Evolutionary conservation across 1,284 basidiomycete species (phyloP).

Genomic region (Cerrena zonata): DNA sequence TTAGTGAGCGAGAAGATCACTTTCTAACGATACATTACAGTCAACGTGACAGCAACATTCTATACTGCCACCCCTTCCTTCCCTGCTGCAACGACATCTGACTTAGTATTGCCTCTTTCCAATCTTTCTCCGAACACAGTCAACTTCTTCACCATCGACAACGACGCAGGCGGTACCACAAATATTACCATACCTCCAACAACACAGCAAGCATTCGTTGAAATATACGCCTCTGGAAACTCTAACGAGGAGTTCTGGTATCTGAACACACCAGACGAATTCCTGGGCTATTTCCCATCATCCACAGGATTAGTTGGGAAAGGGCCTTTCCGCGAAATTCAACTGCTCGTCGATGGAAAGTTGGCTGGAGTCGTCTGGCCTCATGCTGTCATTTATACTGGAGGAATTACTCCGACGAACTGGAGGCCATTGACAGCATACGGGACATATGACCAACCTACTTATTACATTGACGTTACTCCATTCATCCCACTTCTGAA

Average conservation of each 20-base stretch:
- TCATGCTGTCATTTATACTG: slow-evolving; percentile 72
- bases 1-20: too few species aligned
- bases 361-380: slow-evolving; percentile 73
- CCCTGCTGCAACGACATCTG: slow-evolving; percentile 49
- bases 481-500: slow-evolving; percentile 66
- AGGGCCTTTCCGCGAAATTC: slow-evolving; percentile 72
- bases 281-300: slow-evolving; percentile 45
- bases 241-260: slow-evolving; percentile 74
- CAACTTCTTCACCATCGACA: slow-evolving; percentile 33
- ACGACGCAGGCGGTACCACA: slow-evolving; percentile 26
- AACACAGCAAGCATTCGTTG: slow-evolving; percentile 57
- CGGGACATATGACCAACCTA: slow-evolving; percentile 69
- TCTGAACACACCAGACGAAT: slow-evolving; percentile 57
- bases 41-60: slow-evolving; percentile 46
- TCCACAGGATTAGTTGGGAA: slow-evolving; percentile 43
- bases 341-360: slow-evolving; percentile 61
- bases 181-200: slow-evolving; percentile 58
- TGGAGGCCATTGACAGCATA: slow-evolving; percentile 66
- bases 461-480: slow-evolving; percentile 70
- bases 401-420: slow-evolving; percentile 57
- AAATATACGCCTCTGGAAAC: slow-evolving; percentile 65
- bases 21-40: slow-evolving; percentile 4
- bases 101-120: slow-evolving; percentile 55
- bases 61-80: slow-evolving; percentile 46
- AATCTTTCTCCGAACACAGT: slow-evolving; percentile 28